phyloP scores from a whole-genome alignment of 176 grass and related monocot genomes.

The Eremochloa ophiuroides region DNA sequence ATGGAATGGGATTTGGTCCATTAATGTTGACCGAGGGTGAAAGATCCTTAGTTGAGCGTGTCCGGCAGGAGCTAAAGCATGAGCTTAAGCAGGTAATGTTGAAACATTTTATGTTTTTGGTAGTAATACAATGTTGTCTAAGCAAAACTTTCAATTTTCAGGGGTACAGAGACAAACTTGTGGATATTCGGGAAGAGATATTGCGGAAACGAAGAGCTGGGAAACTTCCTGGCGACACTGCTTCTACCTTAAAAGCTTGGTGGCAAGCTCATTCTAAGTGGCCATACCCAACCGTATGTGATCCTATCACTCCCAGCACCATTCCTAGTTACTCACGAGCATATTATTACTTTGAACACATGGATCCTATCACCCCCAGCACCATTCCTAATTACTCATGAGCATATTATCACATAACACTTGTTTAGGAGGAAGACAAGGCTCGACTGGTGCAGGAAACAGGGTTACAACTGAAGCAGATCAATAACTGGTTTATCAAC shows the following conservation, averaged over 20 bases:
- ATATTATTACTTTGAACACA: neutral
- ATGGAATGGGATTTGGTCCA: slow-evolving; percentile 89
- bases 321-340: neutral
- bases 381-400: neutral
- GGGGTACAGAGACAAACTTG: slow-evolving; percentile 96
- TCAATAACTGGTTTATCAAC: slow-evolving; percentile 99
- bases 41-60: slow-evolving; percentile 91
- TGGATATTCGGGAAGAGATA: slow-evolving; percentile 96
- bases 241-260: slow-evolving; percentile 86
- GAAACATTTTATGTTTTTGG: neutral
- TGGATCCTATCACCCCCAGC: neutral
- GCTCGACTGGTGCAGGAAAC: slow-evolving; percentile 88
- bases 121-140: neutral
- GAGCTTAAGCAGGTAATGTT: slow-evolving; percentile 81
- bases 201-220: slow-evolving; percentile 92
- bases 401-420: neutral
- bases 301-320: neutral
- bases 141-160: slow-evolving; percentile 27
- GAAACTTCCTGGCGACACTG: slow-evolving; percentile 89
- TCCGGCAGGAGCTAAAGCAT: slow-evolving; percentile 83
- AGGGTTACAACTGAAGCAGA: slow-evolving; percentile 93
- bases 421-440: slow-evolving; percentile 88
- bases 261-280: slow-evolving; percentile 97
- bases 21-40: slow-evolving; percentile 91
- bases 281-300: slow-evolving; percentile 91